These are phyloP conservation scores for Elongisporangium senticosum DNA, from an alignment of 352 stramenopile genomes.

Conservation along the genomic window DNA sequence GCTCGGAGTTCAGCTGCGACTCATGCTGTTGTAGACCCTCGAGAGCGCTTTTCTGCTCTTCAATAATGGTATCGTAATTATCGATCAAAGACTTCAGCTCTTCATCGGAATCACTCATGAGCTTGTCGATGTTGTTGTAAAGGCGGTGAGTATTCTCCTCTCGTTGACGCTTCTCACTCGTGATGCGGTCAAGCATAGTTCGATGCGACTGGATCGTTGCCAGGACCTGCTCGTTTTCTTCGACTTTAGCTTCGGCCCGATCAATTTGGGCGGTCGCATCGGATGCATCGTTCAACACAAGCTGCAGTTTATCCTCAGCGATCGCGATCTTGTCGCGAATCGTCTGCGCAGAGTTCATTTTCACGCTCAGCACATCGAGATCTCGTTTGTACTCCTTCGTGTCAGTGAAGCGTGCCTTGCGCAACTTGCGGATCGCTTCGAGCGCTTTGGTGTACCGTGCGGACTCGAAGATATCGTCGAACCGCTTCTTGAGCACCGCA, in stretches of 20 bases:
- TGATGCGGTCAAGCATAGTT: slow-evolving; percentile 22
- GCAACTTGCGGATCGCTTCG: slow-evolving; percentile 93
- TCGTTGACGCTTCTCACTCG: slow-evolving; percentile 30
- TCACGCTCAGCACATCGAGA: slow-evolving; percentile 86
- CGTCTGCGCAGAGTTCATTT: slow-evolving; percentile 56
- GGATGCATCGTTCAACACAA: slow-evolving; percentile 27
- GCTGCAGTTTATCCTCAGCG: slow-evolving; percentile 36
- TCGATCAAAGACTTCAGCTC: slow-evolving; percentile 44
- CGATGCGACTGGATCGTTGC: slow-evolving; percentile 32
- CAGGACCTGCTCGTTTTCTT: slow-evolving; percentile 48
- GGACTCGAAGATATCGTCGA: slow-evolving; percentile 99
- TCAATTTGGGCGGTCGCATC: slow-evolving; percentile 30
- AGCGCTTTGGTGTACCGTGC: slow-evolving; percentile 98
- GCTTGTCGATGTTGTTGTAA: slow-evolving; percentile 47
- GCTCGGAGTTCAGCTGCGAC: slow-evolving; percentile 19
- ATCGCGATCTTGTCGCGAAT: slow-evolving; percentile 52
- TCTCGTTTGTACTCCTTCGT: slow-evolving; percentile 94
- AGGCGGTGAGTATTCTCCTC: slow-evolving; percentile 29
- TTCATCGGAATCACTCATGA: slow-evolving; percentile 71
- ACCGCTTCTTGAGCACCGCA: slow-evolving; percentile 97
- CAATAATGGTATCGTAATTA: slow-evolving; percentile 52
- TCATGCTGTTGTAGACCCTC: slow-evolving; percentile 27
- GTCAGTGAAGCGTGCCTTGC: slow-evolving; percentile 73
- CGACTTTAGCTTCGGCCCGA: slow-evolving; percentile 40
- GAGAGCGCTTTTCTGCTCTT: slow-evolving; percentile 30